These are phyloP conservation scores for Colletotrichum spinosum DNA, from an alignment of 2,329 filamentous ascomycete genomes.

Conservation along the genomic window DNA sequence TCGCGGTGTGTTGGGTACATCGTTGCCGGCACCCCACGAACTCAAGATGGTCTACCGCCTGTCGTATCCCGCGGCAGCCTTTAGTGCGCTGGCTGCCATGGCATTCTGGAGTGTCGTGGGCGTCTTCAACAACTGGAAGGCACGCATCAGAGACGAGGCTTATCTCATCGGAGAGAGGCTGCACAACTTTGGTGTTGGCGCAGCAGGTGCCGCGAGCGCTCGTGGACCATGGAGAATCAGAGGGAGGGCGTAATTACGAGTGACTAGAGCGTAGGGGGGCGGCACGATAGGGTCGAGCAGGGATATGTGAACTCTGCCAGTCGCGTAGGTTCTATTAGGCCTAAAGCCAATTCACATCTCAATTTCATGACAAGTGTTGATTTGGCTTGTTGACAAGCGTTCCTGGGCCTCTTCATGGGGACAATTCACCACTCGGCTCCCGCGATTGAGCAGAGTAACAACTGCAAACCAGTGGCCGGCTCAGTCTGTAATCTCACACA, in stretches of 20 bases:
- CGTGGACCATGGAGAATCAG: slow-evolving; percentile 52
- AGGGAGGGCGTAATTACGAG: slow-evolving; percentile 43
- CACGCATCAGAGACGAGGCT: slow-evolving; percentile 89
- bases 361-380: no score
- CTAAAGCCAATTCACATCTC: no score
- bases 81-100: slow-evolving; percentile 54
- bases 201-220: slow-evolving; percentile 50
- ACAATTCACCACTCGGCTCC: no score
- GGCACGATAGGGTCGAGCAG: no score
- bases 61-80: slow-evolving; percentile 76
- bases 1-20: slow-evolving; percentile 28
- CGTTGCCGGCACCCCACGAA: slow-evolving; percentile 37
- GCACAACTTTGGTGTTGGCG: slow-evolving; percentile 84
- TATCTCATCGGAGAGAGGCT: slow-evolving; percentile 94
- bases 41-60: slow-evolving; percentile 59
- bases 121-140: slow-evolving; percentile 80
- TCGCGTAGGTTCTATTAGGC: no score
- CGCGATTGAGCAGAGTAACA: no score
- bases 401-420: no score
- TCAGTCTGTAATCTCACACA: no score
- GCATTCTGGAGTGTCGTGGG: slow-evolving; percentile 64
- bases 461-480: no score
- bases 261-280: no score
- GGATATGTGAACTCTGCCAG: no score
- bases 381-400: no score